Percentiles rank a stretch among this genome's conserved stretches.
These are phyloP conservation scores for Cairneyella variabilis DNA, from an alignment of 495 filamentous ascomycete species.

Conservation along the genomic window DNA sequence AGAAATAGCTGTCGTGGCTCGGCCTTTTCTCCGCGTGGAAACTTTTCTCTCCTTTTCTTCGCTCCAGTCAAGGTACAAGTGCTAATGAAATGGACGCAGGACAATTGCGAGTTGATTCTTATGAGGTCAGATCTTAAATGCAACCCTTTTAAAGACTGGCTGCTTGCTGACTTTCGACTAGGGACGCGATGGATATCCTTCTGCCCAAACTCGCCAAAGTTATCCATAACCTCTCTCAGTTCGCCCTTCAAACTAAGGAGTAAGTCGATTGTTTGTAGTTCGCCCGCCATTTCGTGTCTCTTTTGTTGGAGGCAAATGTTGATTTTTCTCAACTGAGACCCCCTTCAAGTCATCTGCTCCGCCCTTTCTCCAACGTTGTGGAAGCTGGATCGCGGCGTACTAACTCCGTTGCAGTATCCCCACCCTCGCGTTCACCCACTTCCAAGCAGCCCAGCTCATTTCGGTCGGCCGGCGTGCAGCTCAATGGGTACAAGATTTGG, in stretches of 20 bases:
- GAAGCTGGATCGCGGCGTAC: not conserved
- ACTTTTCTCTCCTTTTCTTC: not conserved
- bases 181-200: slow-evolving; percentile 56
- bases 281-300: not conserved
- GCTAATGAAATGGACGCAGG: slow-evolving; percentile 26
- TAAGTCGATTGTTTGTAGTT: slow-evolving; percentile 51
- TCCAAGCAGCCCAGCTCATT: slow-evolving; percentile 73
- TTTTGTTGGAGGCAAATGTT: not conserved
- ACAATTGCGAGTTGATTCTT: slow-evolving; percentile 89
- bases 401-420: not conserved
- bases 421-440: slow-evolving; percentile 41
- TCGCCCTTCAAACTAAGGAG: slow-evolving; percentile 73
- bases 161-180: not conserved
- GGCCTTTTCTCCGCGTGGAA: not conserved
- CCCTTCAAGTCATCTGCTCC: not conserved
- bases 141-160: not conserved
- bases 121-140: slow-evolving; percentile 36
- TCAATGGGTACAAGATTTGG: slow-evolving; percentile 67
- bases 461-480: slow-evolving; percentile 78
- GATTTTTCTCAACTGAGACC: not conserved
- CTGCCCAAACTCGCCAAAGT: slow-evolving; percentile 83
- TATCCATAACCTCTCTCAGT: slow-evolving; percentile 72
- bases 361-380: not conserved
- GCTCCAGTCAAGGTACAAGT: not conserved
- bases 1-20: not conserved